phyloP scores from a whole-genome alignment of 2,329 filamentous ascomycete genomes.

The Acephala macrosclerotiorum region DNA sequence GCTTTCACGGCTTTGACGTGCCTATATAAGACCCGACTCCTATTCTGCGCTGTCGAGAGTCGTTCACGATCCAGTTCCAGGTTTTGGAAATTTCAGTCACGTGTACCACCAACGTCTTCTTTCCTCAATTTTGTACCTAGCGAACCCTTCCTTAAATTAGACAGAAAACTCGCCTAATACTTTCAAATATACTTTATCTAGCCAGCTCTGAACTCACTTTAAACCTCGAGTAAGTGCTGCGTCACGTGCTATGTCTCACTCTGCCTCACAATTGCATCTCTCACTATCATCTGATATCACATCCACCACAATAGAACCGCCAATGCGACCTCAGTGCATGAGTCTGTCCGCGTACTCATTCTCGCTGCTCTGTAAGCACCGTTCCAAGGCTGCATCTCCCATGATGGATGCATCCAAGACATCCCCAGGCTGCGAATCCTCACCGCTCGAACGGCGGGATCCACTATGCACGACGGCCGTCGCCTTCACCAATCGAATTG shows the following conservation, averaged over 20 bases:
- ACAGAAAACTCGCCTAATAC: no score
- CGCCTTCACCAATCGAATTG: background rate
- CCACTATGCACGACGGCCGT: background rate
- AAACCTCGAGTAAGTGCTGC: background rate
- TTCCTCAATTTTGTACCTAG: no score
- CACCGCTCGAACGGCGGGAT: conserved; percentile 8
- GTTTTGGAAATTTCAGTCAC: no score
- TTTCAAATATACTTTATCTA: no score
- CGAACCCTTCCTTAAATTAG: no score
- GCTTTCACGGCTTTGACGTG: no score
- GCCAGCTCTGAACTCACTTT: background rate
- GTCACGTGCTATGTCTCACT: no score
- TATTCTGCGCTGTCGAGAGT: no score
- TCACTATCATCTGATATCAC: background rate
- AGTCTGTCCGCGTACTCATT: background rate
- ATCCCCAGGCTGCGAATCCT: background rate
- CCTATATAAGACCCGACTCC: no score
- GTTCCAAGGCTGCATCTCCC: background rate
- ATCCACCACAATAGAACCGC: background rate
- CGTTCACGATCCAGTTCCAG: no score
- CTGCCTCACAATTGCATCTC: background rate
- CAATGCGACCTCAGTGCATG: background rate
- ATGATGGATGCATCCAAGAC: conserved; percentile 12
- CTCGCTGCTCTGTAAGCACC: background rate
- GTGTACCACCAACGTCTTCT: no score